A percentile compares a stretch with the other conserved stretches of the same genome.
These are phyloP conservation scores for Alternaria alternata DNA, from an alignment of 2,329 filamentous ascomycete species.

Conservation along the genomic window DNA sequence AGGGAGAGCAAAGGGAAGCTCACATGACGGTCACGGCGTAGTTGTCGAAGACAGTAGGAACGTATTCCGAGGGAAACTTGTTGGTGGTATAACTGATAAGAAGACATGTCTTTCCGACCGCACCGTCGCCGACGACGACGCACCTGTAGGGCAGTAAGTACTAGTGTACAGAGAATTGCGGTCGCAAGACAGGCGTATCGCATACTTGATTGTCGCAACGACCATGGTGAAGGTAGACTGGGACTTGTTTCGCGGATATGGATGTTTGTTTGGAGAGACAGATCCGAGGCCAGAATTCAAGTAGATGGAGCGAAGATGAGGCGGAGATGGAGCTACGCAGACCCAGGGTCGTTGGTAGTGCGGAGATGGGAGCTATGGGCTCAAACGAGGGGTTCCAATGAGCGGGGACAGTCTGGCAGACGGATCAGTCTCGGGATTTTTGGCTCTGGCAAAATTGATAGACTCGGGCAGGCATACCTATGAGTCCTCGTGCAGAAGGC, in stretches of 20 bases:
- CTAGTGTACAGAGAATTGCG: constrained; percentile 14
- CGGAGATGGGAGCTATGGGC: constrained; percentile 17
- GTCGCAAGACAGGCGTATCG: constrained; percentile 11
- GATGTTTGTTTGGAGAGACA: constrained; percentile 23
- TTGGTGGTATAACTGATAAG: constrained; percentile 99
- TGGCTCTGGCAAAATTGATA: constrained; percentile 29
- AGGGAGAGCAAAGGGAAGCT: constrained; percentile 52
- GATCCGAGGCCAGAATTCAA: constrained; percentile 22
- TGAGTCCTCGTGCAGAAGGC: constrained; percentile 37
- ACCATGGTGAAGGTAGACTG: constrained; percentile 43
- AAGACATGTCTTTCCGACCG: constrained; percentile 98
- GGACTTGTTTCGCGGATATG: constrained; percentile 9
- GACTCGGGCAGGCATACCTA: constrained; percentile 40
- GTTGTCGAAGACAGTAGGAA: constrained; percentile 99
- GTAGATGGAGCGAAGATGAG: constrained; percentile 18
- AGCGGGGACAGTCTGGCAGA: constrained; percentile 39
- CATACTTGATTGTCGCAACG: constrained; percentile 54
- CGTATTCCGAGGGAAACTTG: constrained; percentile 99
- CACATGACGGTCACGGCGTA: constrained; percentile 99
- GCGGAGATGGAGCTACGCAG: constrained; percentile 20
- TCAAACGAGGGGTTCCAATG: constrained; percentile 49
- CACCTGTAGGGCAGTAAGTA: constrained; percentile 67
- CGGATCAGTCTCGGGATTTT: constrained; percentile 37
- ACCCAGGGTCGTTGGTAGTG: not conserved
- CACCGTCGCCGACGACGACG: constrained; percentile 98